These are phyloP conservation scores for Salix udensis DNA, from an alignment of 345 rosid genomes.

Conservation along the genomic window DNA sequence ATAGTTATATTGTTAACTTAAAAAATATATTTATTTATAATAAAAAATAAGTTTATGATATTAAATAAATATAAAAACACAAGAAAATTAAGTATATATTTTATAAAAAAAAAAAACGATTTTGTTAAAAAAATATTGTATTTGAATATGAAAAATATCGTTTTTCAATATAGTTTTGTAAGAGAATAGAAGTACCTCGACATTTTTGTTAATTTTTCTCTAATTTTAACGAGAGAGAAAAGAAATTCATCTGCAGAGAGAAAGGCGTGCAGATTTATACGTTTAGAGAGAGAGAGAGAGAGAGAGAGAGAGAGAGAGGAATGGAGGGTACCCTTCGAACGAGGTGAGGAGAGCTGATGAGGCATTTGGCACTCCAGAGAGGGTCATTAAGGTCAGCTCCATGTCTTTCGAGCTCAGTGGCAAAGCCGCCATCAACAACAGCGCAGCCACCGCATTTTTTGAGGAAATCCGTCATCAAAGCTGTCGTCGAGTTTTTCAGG, in stretches of 20 bases:
- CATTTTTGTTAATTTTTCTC: background rate
- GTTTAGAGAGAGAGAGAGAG: background rate
- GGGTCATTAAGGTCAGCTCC: conserved; percentile 90
- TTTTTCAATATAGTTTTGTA: too few relatives aligned
- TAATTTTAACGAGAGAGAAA: background rate
- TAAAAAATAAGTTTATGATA: too few relatives aligned
- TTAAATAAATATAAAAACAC: too few relatives aligned
- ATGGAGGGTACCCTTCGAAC: conserved; percentile 53
- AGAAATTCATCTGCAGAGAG: background rate
- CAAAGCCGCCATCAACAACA: conserved; percentile 84
- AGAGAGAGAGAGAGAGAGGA: conserved; percentile 19
- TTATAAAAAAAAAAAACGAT: too few relatives aligned
- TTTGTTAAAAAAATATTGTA: too few relatives aligned
- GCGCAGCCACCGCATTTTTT: conserved; percentile 69
- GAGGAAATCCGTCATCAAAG: conserved; percentile 53
- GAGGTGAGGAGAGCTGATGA: conserved; percentile 72
- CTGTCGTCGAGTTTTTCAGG: conserved; percentile 18
- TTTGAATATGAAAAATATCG: too few relatives aligned
- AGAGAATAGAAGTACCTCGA: background rate
- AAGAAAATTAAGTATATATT: too few relatives aligned
- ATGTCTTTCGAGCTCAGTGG: conserved; percentile 86
- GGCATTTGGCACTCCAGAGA: conserved; percentile 95
- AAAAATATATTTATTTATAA: too few relatives aligned
- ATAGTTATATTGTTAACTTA: too few relatives aligned
- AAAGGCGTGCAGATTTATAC: background rate